Conservation (phyloP, 2,329 filamentous ascomycete species). For the Claviceps sp. region DNA sequence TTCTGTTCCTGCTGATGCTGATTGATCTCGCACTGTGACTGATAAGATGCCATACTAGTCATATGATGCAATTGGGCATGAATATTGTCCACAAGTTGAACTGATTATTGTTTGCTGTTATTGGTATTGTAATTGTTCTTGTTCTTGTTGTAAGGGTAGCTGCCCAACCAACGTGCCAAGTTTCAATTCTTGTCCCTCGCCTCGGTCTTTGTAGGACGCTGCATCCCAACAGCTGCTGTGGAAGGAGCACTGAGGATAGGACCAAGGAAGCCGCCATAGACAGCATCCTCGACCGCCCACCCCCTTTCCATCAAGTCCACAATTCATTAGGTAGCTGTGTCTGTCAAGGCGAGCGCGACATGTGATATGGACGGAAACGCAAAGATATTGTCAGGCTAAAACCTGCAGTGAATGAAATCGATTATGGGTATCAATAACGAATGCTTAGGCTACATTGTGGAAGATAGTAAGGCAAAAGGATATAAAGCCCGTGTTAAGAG, state of each 20-base stretch:
- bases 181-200: neutral
- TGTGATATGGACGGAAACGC: neutral
- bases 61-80: slow-evolving; percentile 1
- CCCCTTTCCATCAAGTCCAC: neutral
- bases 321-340: neutral
- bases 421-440: slow-evolving; percentile 4
- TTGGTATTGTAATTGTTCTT: neutral
- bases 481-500: neutral
- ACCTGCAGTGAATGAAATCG: neutral
- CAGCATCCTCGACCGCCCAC: neutral
- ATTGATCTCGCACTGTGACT: neutral
- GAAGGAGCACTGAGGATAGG: slow-evolving; percentile 3
- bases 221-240: neutral
- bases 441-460: neutral
- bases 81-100: neutral
- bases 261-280: neutral
- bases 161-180: neutral
- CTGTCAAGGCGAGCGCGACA: neutral
- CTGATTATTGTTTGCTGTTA: neutral
- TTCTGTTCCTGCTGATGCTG: neutral
- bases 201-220: neutral
- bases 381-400: neutral
- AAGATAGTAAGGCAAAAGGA: neutral
- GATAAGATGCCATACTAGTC: slow-evolving; percentile 22
- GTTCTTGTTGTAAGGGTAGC: neutral